Evolutionary conservation across 2,329 filamentous ascomycete genomes (phyloP), one percentile per base, ranked within the genome.

Genomic region (Sclerotinia spermophila): DNA sequence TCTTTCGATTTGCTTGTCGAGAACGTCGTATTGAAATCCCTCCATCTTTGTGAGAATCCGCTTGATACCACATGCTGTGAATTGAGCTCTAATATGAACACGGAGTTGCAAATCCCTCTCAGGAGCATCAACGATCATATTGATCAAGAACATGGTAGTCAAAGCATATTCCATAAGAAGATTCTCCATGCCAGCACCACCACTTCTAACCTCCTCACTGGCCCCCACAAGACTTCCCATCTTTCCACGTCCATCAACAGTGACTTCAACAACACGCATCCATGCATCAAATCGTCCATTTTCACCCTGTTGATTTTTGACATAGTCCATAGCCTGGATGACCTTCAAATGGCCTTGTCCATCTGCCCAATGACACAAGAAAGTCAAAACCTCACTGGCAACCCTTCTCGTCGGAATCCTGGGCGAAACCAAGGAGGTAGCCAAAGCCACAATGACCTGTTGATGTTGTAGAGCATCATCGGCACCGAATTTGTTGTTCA

Each of bases 401-500:
- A 98, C 87, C 79, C 97, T 98, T 77, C 96, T 86, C 1, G 96
- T 98, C 64, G 94, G 96, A 71, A 99, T 85, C 67, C 96, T 89
- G 13, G 94, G 91, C 15, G 94, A 97, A 68, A 94, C 92, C 71
- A 99, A 85, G 48, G 93, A 97, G 33, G 89, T 94, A 65, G 91
- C 92, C 59, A 99, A 85, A 1, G 96, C 92, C 70, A 96, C 89
- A 73, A 97, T 90, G 73, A 98, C 92, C 79, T 95, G 93, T 79
- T 96, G 92, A 79, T 98, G 94, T 72, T 89, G 85, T 71, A 99
- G 85, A 27, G 96, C 96, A 85, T 99, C 94, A 79, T 99, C 96
- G 73, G 96, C 96, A 73, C 96, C 96, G 80, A 97, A 98, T 80
- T 97, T 97, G 87, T 97, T 99, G 88, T 99, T 99, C 92, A 98